Evolutionary conservation across 495 filamentous ascomycete genomes (phyloP).

Genomic region (Penicillium samsonianum): DNA sequence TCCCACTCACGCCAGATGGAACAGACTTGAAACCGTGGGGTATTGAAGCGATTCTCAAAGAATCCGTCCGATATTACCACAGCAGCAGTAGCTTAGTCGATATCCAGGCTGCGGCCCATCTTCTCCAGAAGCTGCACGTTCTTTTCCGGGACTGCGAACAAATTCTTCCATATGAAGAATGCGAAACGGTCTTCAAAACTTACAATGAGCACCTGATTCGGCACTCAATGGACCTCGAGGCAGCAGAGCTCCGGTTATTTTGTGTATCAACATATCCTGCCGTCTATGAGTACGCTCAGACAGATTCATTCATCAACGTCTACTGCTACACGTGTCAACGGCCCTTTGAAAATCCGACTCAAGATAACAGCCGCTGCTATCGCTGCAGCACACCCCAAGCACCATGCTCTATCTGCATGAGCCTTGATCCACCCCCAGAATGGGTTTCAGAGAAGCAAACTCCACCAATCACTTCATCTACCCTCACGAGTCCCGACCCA

Average conservation of each 20-base stretch:
- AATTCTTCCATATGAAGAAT: slow-evolving; percentile 48
- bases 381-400: slow-evolving; percentile 47
- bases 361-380: slow-evolving; percentile 46
- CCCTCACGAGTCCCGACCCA: slow-evolving; percentile 15
- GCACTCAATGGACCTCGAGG: slow-evolving; percentile 66
- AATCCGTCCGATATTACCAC: slow-evolving; percentile 48
- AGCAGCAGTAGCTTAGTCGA: slow-evolving; percentile 43
- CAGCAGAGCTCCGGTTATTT: slow-evolving; percentile 67
- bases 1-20: slow-evolving; percentile 37
- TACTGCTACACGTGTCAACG: slow-evolving; percentile 50
- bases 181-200: slow-evolving; percentile 57
- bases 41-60: slow-evolving; percentile 45
- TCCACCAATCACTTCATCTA: slow-evolving; percentile 20
- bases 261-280: slow-evolving; percentile 61
- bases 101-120: slow-evolving; percentile 49
- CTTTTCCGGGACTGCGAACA: slow-evolving; percentile 43
- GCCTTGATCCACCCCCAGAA: slow-evolving; percentile 50
- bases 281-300: slow-evolving; percentile 61
- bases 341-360: slow-evolving; percentile 46
- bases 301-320: slow-evolving; percentile 46
- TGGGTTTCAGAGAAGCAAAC: slow-evolving; percentile 38
- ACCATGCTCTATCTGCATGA: slow-evolving; percentile 50
- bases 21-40: slow-evolving; percentile 49
- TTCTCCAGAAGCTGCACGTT: slow-evolving; percentile 47
- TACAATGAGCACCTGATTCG: slow-evolving; percentile 66